A percentile compares a stretch with the other conserved stretches of the same genome.
Evolutionary conservation across 208 protist genomes (phyloP).

Genomic region (Acanthamoeba healyi): DNA sequence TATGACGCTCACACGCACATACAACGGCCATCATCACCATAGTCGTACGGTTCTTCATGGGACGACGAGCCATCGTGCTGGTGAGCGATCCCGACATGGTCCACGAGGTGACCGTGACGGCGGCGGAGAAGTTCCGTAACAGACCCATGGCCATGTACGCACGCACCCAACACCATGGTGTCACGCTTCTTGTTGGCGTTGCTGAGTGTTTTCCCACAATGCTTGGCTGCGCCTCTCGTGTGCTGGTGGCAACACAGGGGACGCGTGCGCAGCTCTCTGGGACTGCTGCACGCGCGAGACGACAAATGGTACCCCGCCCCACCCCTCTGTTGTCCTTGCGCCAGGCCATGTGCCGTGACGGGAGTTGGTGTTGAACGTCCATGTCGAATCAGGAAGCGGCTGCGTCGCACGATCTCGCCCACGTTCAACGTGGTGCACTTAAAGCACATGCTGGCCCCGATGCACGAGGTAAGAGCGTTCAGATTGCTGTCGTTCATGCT

Average conservation of each 20-base stretch:
- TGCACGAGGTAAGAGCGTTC: constrained; percentile 30
- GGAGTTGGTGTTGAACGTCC: not conserved
- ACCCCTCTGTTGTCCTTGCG: not conserved
- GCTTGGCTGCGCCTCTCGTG: not conserved
- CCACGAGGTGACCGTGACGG: constrained; percentile 51
- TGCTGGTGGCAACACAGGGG: not conserved
- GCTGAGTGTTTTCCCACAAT: not conserved
- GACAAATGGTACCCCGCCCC: not conserved
- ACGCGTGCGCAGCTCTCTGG: not conserved
- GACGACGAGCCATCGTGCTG: not conserved
- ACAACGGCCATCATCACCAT: no score
- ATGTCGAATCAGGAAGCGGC: constrained; percentile 29
- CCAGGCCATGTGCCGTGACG: no score
- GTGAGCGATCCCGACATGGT: constrained; percentile 21
- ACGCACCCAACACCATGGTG: not conserved
- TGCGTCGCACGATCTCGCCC: constrained; percentile 37
- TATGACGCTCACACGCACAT: no score
- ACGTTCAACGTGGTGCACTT: constrained; percentile 72
- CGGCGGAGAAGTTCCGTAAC: constrained; percentile 13
- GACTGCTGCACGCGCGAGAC: constrained; percentile 26
- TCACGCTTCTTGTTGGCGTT: not conserved
- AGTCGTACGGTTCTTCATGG: constrained; percentile 28
- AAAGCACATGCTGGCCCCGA: constrained; percentile 47
- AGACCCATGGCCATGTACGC: not conserved
- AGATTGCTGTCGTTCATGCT: no score